Conservation (phyloP, 768 basidiomycete genomes). For the Agaricus subrufescens region DNA sequence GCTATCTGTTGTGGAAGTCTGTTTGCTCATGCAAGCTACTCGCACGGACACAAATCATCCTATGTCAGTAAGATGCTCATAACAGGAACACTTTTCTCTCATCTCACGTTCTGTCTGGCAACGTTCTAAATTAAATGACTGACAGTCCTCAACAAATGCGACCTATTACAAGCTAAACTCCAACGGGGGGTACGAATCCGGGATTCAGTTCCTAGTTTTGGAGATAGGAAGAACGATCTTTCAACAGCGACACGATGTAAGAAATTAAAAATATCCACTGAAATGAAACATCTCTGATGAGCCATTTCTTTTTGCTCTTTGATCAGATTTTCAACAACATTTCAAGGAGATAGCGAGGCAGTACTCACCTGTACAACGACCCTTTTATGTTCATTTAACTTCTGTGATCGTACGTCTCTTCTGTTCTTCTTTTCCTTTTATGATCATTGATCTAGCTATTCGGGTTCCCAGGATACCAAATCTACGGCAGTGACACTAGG, state of each 20-base stretch:
- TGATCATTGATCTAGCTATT: neutral
- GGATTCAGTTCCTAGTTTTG: slow-evolving; percentile 70
- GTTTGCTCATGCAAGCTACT: slow-evolving; percentile 67
- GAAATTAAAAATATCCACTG: slow-evolving; percentile 16
- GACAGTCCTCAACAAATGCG: slow-evolving; percentile 65
- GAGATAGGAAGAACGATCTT: slow-evolving; percentile 67
- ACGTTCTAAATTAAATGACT: neutral
- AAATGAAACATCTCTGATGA: too few relatives aligned
- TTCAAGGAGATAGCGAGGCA: slow-evolving; percentile 70
- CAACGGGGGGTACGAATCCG: slow-evolving; percentile 60
- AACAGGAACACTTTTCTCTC: neutral
- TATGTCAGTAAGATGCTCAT: slow-evolving; percentile 28
- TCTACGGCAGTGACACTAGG: slow-evolving; percentile 69
- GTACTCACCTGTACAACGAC: slow-evolving; percentile 57
- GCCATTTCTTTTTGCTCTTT: neutral
- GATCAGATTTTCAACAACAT: slow-evolving; percentile 71
- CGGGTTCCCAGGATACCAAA: slow-evolving; percentile 54
- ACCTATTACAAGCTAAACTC: slow-evolving; percentile 69
- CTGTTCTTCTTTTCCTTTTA: neutral
- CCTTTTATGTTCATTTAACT: slow-evolving; percentile 71
- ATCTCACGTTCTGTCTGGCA: slow-evolving; percentile 2
- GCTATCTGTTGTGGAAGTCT: slow-evolving; percentile 71
- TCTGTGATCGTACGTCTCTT: slow-evolving; percentile 63
- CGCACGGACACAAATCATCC: slow-evolving; percentile 49
- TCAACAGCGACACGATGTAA: slow-evolving; percentile 66